A percentile compares a stretch with the other conserved stretches of the same genome.
Conservation (phyloP, 2,329 filamentous ascomycete genomes). For the Decorospora gaudefroyi region DNA sequence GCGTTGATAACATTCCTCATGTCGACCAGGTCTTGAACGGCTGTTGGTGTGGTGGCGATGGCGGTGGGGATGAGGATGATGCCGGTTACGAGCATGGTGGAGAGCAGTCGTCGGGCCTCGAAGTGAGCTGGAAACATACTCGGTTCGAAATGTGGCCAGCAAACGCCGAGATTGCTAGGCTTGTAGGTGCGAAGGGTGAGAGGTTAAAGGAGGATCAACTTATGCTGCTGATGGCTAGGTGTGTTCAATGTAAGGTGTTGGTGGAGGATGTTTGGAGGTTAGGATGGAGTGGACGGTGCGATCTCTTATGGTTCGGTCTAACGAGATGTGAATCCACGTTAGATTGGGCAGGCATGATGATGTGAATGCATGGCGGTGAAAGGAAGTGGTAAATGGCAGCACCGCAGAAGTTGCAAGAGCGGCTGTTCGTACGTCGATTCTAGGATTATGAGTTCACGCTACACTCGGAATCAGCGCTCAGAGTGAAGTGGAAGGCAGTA, state of each 20-base stretch:
- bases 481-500: too few species aligned
- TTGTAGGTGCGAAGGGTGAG: conserved; percentile 7
- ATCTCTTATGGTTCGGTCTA: not conserved
- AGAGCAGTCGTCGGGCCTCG: conserved; percentile 5
- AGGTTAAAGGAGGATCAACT: conserved; percentile 7
- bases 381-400: too few species aligned
- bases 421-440: too few species aligned
- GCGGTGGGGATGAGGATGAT: conserved; percentile 32
- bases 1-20: conserved; percentile 35
- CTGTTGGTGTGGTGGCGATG: conserved; percentile 24
- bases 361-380: too few species aligned
- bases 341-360: too few species aligned
- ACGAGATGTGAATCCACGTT: too few species aligned
- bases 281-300: not conserved
- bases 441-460: too few species aligned
- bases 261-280: conserved; percentile 5
- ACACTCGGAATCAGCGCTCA: too few species aligned
- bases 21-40: conserved; percentile 38
- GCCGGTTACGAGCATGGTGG: conserved; percentile 36
- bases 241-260: conserved; percentile 20
- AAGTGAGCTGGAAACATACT: conserved; percentile 13
- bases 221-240: conserved; percentile 24
- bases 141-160: conserved; percentile 10
- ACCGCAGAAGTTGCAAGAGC: too few species aligned
- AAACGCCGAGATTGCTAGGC: conserved; percentile 2